Evolutionary conservation across 1,284 basidiomycete genomes (phyloP), one percentile per base, ranked within the genome.

Genomic region (Irpex sp.): DNA sequence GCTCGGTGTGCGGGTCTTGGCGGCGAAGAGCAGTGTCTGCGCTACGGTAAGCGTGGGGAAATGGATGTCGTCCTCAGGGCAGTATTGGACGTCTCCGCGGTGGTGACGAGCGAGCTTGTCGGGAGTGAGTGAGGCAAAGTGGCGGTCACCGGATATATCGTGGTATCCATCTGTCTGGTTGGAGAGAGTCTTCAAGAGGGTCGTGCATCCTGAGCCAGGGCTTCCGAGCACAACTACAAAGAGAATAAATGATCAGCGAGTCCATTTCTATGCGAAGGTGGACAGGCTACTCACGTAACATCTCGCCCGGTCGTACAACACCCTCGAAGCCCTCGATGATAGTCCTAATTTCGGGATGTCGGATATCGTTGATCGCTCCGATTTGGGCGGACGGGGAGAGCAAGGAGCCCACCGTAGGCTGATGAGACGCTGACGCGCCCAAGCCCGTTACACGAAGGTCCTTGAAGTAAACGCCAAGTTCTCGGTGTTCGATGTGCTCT

Each of bases 41-140:
- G 81, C 81, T 15, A 93, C 91, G 0, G 89, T 91, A 21, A 94
- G 78, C 4, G 87, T 86, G 1, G 92, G 86, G 69, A 91, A 90
- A 71, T 92, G 92, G 0, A 89, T 77, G 68, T 94, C 92, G 65
- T 87, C 86, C 71, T 90, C 88, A 0, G 87, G 85, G 64, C 81
- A 87, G 71, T 90, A 91, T 62, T 83, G 81, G 4, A 88, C 82
- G 66, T 91, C 89, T 13, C 89, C 89, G 4, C 88, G 85, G 71
- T 84, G 85, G 64, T 82, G 81, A 34, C 80, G 78, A 52, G 74
- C 69, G 51, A 91, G 76, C 47, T 87, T 76, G 0, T 80, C 73
- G 0, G 85, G 79, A 1, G 83, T 74, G 63, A 93, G 81, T 0
- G 87, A 84, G 69, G 89, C 88, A 71, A 92, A 94, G 62, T 79